Percentiles rank a stretch among this genome's conserved stretches.
phyloP scores from a whole-genome alignment of 129 eudicot species.

The Flaveria trinervia region DNA sequence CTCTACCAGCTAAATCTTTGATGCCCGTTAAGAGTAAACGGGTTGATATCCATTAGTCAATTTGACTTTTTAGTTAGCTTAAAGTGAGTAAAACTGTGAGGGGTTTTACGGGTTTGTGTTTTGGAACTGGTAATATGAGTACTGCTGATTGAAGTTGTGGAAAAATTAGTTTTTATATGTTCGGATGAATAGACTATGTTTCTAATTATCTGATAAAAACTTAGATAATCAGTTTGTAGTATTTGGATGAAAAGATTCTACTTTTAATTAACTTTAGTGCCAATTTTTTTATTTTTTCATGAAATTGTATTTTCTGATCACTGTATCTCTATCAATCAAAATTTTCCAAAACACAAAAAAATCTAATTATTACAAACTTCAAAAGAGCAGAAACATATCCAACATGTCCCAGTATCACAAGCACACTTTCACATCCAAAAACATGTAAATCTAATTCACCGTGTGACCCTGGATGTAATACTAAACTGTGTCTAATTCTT shows the following conservation, averaged over 20 bases:
- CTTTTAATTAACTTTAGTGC: background rate
- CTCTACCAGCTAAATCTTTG: background rate
- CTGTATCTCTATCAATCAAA: background rate
- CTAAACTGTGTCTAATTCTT: slow-evolving; percentile 20
- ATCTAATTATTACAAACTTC: slow-evolving; percentile 7
- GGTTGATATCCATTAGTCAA: background rate
- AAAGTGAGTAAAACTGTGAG: background rate
- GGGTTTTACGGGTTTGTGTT: background rate
- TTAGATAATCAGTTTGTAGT: no score
- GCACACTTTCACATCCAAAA: background rate
- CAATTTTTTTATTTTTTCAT: background rate
- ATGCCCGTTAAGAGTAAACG: background rate
- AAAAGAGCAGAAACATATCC: background rate
- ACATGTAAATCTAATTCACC: background rate
- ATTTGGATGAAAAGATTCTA: no score
- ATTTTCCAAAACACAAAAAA: background rate
- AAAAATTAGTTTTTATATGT: background rate
- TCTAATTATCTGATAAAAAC: background rate
- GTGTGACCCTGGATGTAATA: background rate
- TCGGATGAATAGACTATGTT: background rate
- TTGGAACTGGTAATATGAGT: background rate
- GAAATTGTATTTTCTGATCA: background rate
- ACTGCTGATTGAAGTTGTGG: background rate
- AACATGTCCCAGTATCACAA: background rate
- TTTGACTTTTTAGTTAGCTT: background rate